Evolutionary conservation across 768 basidiomycete species (phyloP).

Genomic region (Cystofilobasidium ferigula): DNA sequence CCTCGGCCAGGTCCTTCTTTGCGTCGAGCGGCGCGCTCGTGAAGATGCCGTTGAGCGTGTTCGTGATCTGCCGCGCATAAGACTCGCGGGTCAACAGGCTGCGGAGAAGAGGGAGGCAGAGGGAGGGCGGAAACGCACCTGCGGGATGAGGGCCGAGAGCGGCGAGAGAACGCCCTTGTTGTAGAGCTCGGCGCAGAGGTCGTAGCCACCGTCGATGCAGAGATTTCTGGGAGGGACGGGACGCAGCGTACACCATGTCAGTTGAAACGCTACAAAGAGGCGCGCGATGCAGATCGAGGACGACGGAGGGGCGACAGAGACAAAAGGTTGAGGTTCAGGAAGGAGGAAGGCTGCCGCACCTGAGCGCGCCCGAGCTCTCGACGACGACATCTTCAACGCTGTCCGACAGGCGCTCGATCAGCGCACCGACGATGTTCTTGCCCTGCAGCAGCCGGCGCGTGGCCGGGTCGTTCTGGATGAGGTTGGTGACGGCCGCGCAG

Average conservation of each 20-base stretch:
- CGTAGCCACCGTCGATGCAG: conserved; percentile 88
- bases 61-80: conserved; percentile 53
- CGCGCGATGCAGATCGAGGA: not conserved
- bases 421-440: conserved; percentile 73
- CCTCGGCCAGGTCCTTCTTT: conserved; percentile 51
- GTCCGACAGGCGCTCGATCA: conserved; percentile 80
- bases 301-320: too few species aligned
- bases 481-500: conserved; percentile 86
- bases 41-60: conserved; percentile 54
- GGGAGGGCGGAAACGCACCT: conserved; percentile 44
- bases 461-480: conserved; percentile 89
- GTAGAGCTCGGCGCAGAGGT: conserved; percentile 93
- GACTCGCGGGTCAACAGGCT: not conserved
- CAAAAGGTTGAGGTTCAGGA: too few species aligned
- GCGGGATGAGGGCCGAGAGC: conserved; percentile 62
- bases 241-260: not conserved
- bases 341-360: conserved; percentile 46
- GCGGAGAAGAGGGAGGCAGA: not conserved
- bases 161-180: conserved; percentile 84
- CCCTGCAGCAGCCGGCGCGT: conserved; percentile 80
- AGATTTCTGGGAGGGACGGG: conserved; percentile 53
- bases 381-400: conserved; percentile 79
- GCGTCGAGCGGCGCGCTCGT: conserved; percentile 38
- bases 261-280: not conserved
- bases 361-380: conserved; percentile 75